Evolutionary conservation across 228 moss, liverwort and hornwort genomes (phyloP), one percentile per base, ranked within the genome.

Genomic region (Sphagnum fallax): DNA sequence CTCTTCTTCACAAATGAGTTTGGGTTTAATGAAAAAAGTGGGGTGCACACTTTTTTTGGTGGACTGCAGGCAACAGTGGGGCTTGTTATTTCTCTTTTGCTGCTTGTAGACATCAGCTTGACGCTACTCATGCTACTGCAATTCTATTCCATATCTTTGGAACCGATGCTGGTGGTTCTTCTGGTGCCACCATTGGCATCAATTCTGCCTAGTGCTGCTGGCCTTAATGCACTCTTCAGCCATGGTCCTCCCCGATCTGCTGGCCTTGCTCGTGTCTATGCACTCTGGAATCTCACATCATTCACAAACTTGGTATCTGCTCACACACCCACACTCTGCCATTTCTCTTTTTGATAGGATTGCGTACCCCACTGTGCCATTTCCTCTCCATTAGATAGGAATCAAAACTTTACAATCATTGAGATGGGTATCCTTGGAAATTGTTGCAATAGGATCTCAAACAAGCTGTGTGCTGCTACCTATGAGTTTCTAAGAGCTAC

Each of bases 141-240:
- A 78, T 97, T 86, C 76, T 91, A 93, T 79, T 97, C 97, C 4
- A 87, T 97, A 62, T 93, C 97, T 50, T 78, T 97, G 83, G 87
- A 79, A 74, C 91, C 97, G 5, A 90, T 93, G 82, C 90, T 97
- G 73, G 81, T 81, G 52, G 86, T 97, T 69, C 76, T 97, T 51
- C 71, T 97, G 72, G 81, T 97, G 62, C 85, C 92, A 66, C 97
- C 97, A 66, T 88, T 97, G 52, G 93, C 97, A 66, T 87, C 87
- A 15, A 74, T 91, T 51, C 81, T 93, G 18, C 89, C 90, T 49
- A 89, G 84, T 83, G 93, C 93, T 32, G 89, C 97, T 62, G 97
- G 97, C 60, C 85, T 93, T 9, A 97, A 97, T 77, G 97, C 97
- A 50, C 84, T 97, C 50, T 97, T 97, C 67, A 97, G 97, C 79